Percentiles rank a stretch among this genome's conserved stretches.
phyloP scores from a whole-genome alignment of 495 filamentous ascomycete genomes.

The Aspergillus kassunensis region DNA sequence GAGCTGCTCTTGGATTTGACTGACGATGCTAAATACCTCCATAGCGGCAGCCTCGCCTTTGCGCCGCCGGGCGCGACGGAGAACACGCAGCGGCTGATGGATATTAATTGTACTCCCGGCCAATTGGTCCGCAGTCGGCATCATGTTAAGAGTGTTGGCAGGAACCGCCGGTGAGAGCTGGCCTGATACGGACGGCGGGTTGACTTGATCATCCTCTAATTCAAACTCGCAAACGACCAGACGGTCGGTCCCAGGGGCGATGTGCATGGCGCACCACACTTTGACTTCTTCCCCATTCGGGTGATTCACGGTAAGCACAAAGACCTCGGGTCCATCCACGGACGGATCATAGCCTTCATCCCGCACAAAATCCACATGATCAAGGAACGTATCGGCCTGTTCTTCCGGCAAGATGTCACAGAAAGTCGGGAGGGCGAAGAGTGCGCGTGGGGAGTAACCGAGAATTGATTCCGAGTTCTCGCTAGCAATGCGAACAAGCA shows the following conservation, averaged over 20 bases:
- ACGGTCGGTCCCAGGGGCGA: slow-evolving; percentile 59
- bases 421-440: slow-evolving; percentile 74
- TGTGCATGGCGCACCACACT: slow-evolving; percentile 87
- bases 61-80: slow-evolving; percentile 71
- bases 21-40: slow-evolving; percentile 89
- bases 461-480: slow-evolving; percentile 79
- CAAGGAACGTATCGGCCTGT: slow-evolving; percentile 74
- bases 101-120: slow-evolving; percentile 61
- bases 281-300: slow-evolving; percentile 53
- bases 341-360: slow-evolving; percentile 66
- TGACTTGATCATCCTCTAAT: slow-evolving; percentile 70
- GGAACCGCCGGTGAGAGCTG: slow-evolving; percentile 56
- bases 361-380: slow-evolving; percentile 83
- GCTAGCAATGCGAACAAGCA: slow-evolving; percentile 75
- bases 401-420: slow-evolving; percentile 78
- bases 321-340: slow-evolving; percentile 80
- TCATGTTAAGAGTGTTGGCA: slow-evolving; percentile 66
- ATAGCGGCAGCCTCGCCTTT: slow-evolving; percentile 84
- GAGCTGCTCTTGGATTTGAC: slow-evolving; percentile 58
- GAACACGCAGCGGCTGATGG: slow-evolving; percentile 73
- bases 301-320: slow-evolving; percentile 64
- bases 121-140: slow-evolving; percentile 69
- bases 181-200: slow-evolving; percentile 61
- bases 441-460: slow-evolving; percentile 71
- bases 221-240: slow-evolving; percentile 91